A percentile compares a stretch with the other conserved stretches of the same genome.
Evolutionary conservation across 352 stramenopile genomes (phyloP).

Genomic region (Globisporangium carolinianum): DNA sequence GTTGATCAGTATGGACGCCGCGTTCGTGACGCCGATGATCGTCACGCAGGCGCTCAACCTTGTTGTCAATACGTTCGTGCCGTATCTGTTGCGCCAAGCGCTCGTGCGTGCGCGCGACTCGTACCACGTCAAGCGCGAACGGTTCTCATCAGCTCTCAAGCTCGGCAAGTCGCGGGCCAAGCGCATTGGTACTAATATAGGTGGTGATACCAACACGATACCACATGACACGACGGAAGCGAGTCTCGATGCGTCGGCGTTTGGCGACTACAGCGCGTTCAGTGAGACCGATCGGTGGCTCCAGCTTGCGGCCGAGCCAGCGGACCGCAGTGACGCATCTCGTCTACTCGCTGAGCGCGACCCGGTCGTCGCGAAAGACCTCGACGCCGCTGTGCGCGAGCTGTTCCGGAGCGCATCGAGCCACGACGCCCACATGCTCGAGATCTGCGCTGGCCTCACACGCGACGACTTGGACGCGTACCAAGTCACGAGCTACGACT

Average conservation of each 20-base stretch:
- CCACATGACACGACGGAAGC: not conserved
- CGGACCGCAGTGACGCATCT: slow-evolving; percentile 25
- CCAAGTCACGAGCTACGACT: slow-evolving; percentile 51
- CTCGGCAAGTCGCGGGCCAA: slow-evolving; percentile 7
- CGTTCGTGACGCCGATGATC: slow-evolving; percentile 64
- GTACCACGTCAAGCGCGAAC: slow-evolving; percentile 51
- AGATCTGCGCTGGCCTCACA: slow-evolving; percentile 32
- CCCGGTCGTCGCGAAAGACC: slow-evolving; percentile 23
- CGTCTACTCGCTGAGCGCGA: slow-evolving; percentile 31
- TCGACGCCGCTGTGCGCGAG: slow-evolving; percentile 27
- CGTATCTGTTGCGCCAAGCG: slow-evolving; percentile 36
- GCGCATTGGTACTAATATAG: not conserved
- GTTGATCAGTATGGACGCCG: slow-evolving; percentile 54
- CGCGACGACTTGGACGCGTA: slow-evolving; percentile 35
- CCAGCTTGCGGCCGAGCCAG: slow-evolving; percentile 16
- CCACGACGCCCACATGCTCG: slow-evolving; percentile 45
- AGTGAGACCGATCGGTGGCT: slow-evolving; percentile 23
- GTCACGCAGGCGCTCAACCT: slow-evolving; percentile 63
- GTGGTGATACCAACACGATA: too few species aligned
- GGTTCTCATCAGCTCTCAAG: slow-evolving; percentile 22
- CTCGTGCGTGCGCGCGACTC: slow-evolving; percentile 40
- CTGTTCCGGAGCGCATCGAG: slow-evolving; percentile 34
- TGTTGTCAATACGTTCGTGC: slow-evolving; percentile 62
- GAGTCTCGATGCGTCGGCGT: slow-evolving; percentile 10
- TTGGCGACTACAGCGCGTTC: slow-evolving; percentile 14